Percentiles rank a stretch among this genome's conserved stretches.
These are phyloP conservation scores for Planoprotostelium fungivorum DNA, from an alignment of 78 protist genomes.

Conservation along the genomic window DNA sequence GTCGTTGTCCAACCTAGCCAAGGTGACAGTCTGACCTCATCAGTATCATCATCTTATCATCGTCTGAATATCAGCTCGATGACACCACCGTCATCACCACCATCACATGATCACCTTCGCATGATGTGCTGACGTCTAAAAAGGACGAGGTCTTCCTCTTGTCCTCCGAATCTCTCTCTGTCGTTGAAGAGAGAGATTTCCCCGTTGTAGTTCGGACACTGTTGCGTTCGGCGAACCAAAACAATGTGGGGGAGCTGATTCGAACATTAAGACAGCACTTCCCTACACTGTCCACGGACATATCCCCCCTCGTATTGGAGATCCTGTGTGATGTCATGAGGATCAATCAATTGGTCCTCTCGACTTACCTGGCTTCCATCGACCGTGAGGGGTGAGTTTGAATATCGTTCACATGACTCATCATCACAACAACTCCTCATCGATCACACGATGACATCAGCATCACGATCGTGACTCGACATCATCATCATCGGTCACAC, in stretches of 20 bases:
- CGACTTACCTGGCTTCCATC: not conserved
- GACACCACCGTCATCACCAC: too few relatives aligned
- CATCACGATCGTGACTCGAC: too few relatives aligned
- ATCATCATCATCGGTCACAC: too few relatives aligned
- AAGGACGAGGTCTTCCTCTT: not conserved
- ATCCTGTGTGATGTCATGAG: not conserved
- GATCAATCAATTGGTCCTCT: not conserved
- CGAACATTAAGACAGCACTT: not conserved
- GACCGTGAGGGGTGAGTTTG: not conserved
- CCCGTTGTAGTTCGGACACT: not conserved
- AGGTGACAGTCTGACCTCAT: not conserved
- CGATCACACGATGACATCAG: too few relatives aligned
- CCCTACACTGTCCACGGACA: not conserved
- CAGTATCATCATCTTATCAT: too few relatives aligned
- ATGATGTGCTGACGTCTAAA: not conserved
- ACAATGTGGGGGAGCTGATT: not conserved
- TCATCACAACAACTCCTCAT: too few relatives aligned
- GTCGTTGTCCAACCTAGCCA: not conserved
- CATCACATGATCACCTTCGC: too few relatives aligned
- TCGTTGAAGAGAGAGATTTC: not conserved
- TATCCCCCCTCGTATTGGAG: not conserved
- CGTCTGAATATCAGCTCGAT: too few relatives aligned
- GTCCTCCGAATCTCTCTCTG: not conserved
- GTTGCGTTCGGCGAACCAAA: not conserved
- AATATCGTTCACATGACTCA: not conserved